Base-by-base conservation (phyloP, 345 rosid species). In the Mercurialis annua region DNA sequence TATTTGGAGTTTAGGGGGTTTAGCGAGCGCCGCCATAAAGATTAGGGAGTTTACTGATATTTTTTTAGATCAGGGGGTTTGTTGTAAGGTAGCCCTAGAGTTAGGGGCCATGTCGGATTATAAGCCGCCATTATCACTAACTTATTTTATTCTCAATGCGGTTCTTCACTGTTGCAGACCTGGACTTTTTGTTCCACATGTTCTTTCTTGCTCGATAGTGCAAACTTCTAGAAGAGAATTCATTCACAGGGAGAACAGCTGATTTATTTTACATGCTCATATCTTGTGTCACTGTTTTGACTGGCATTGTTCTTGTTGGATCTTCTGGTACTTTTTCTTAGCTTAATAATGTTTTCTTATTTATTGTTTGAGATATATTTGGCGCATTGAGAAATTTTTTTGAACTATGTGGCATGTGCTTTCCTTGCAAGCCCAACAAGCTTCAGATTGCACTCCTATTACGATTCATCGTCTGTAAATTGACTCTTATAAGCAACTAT, bases 151-250 rank as follows among this genome's bases (percentile, higher is more conserved):
- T 57, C 30, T 31, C 30, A 36, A 59, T 58, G 20, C 26, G 42
- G 21, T 67, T 51, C 53, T 68, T 73, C 11, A 10, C 71, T 46
- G 55, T 68, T 68, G 63, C 82, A 92, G 99, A 95, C 83, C 76
- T 95, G 84, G 99, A 92, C 79, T 95, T 95, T 77, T 72, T 92
- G 92, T 95, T 95, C 73, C 99, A 90, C 71, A 95, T 95, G 99
- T 95, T 95, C 84, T 95, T 95, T 72, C 97, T 92, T 21, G 94
- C 96, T 42, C 94, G 98, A 18, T 95, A 95, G 86, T 95, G 97
- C 86, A 94, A 94, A 71, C 93, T 94, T 68, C 96, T 92, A 0
- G 99, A 94, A 81, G 98, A 94, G 81, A 94, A 94, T 79, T 88
- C 99, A 9, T 94, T 94, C 72, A 78, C 98, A 83, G 98, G 97